Evolutionary conservation across 805 yeast species (phyloP).

Genomic region (Nakazawaea holstii): DNA sequence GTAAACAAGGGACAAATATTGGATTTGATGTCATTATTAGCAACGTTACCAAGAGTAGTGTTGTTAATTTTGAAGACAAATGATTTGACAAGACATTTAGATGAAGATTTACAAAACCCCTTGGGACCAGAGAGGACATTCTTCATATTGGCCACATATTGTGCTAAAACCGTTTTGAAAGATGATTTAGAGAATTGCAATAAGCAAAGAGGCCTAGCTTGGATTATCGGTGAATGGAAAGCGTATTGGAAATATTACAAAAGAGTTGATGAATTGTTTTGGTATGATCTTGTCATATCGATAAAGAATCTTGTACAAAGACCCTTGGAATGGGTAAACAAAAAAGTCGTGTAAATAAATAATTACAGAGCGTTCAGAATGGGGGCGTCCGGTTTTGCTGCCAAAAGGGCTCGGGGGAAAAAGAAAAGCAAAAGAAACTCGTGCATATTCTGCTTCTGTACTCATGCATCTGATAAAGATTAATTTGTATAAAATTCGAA

Average conservation of each 20-base stretch:
- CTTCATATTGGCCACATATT: conserved; percentile 82
- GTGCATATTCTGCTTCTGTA: too few species aligned
- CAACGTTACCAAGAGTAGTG: conserved; percentile 80
- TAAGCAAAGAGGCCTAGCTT: conserved; percentile 5
- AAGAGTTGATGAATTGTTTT: conserved; percentile 19
- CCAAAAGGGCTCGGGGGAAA: too few species aligned
- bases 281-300: conserved; percentile 18
- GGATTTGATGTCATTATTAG: conserved; percentile 72
- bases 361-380: too few species aligned
- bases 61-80: conserved; percentile 86
- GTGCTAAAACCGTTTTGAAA: conserved; percentile 74
- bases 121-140: conserved; percentile 86
- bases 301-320: background rate
- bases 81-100: conserved; percentile 85
- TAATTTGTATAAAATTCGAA: too few species aligned
- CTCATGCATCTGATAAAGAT: too few species aligned
- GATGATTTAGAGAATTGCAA: conserved; percentile 47
- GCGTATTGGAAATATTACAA: conserved; percentile 26
- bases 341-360: too few species aligned
- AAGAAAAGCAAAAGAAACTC: too few species aligned
- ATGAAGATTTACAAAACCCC: conserved; percentile 76
- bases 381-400: too few species aligned
- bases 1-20: conserved; percentile 59
- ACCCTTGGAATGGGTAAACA: too few species aligned
- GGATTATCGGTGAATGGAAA: conserved; percentile 13